Conservation (phyloP, 176 grass and related monocot genomes). For the Poa pratensis region DNA sequence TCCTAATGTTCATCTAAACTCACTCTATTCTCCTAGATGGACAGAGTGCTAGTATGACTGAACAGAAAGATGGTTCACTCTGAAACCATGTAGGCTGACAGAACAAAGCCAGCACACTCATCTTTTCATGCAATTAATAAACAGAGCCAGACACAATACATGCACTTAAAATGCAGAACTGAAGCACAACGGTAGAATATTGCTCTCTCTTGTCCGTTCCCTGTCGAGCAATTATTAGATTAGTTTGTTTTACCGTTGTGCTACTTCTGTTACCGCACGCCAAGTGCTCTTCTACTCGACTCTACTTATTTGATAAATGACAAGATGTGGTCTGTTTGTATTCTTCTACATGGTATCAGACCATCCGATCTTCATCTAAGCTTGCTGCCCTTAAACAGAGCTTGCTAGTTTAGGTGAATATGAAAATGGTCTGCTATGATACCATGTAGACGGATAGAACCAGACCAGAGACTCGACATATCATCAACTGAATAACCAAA, state of each 20-base stretch:
- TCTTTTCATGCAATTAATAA: neutral
- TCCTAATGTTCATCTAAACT: conserved; percentile 3
- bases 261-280: neutral
- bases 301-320: conserved; percentile 8
- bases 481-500: neutral
- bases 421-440: neutral
- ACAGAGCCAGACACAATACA: neutral
- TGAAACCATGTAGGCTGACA: neutral
- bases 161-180: neutral
- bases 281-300: neutral
- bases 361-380: neutral
- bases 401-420: neutral
- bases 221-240: neutral
- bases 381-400: neutral
- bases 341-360: conserved; percentile 12
- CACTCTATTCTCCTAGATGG: neutral
- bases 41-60: neutral
- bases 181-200: neutral
- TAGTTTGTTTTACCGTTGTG: neutral
- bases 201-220: neutral
- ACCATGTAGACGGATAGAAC: neutral
- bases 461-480: neutral
- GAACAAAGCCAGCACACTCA: neutral
- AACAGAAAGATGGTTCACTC: neutral
- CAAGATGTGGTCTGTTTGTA: neutral